phyloP scores from a whole-genome alignment of 2,329 filamentous ascomycete genomes.

The Pseudogymnoascus sp. region DNA sequence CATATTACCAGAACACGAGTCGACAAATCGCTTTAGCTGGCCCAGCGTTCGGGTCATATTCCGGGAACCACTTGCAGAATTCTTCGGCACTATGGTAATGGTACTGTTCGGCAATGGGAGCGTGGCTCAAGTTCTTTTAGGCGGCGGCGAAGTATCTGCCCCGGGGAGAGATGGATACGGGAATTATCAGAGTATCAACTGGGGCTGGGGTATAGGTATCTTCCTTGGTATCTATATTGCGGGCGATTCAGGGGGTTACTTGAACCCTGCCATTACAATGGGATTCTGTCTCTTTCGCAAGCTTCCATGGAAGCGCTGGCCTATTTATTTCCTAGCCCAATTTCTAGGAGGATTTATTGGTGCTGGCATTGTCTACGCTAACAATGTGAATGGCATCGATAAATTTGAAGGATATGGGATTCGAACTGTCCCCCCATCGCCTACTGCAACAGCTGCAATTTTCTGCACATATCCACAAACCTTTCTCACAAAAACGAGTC shows the following conservation, averaged over 20 bases:
- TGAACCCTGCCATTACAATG: slow-evolving; percentile 64
- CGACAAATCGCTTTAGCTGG: slow-evolving; percentile 40
- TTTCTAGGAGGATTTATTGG: slow-evolving; percentile 58
- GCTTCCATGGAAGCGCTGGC: slow-evolving; percentile 61
- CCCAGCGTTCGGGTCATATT: slow-evolving; percentile 40
- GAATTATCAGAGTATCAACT: slow-evolving; percentile 24
- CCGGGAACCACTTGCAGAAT: slow-evolving; percentile 56
- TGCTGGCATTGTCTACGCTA: slow-evolving; percentile 50
- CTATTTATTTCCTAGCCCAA: slow-evolving; percentile 58
- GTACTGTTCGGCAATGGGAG: slow-evolving; percentile 63
- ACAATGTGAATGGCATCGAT: slow-evolving; percentile 58
- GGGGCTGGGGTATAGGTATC: slow-evolving; percentile 45
- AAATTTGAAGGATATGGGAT: slow-evolving; percentile 51
- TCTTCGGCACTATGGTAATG: slow-evolving; percentile 59
- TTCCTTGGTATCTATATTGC: slow-evolving; percentile 62
- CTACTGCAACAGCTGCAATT: slow-evolving; percentile 57
- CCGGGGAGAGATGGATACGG: slow-evolving; percentile 22
- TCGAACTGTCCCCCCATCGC: slow-evolving; percentile 50
- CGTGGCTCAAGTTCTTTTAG: slow-evolving; percentile 60
- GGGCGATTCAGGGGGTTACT: slow-evolving; percentile 56
- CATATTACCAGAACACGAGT: slow-evolving; percentile 23
- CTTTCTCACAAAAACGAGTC: slow-evolving; percentile 56
- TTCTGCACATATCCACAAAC: slow-evolving; percentile 64
- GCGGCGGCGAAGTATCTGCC: slow-evolving; percentile 25
- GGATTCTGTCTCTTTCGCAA: slow-evolving; percentile 60